These are phyloP conservation scores for Aphanomyces invadans DNA, from an alignment of 352 stramenopile genomes.

Conservation along the genomic window DNA sequence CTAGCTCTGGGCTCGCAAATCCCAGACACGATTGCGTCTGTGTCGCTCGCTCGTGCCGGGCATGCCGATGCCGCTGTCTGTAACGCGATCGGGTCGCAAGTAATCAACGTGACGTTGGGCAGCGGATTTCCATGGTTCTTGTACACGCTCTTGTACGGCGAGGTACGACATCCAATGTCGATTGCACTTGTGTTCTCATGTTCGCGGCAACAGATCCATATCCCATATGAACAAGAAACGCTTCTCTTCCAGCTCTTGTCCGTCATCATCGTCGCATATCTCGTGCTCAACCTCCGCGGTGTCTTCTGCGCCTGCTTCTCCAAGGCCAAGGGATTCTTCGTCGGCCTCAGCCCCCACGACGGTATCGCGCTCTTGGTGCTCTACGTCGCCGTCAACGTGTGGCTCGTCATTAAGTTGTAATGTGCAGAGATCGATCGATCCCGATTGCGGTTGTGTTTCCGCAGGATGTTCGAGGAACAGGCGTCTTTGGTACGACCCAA, in stretches of 20 bases:
- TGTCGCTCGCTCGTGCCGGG: conserved; percentile 68
- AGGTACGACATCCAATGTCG: not conserved
- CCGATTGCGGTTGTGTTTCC: too few species aligned
- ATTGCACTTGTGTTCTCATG: not conserved
- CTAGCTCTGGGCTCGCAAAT: conserved; percentile 72
- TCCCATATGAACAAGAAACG: conserved; percentile 16
- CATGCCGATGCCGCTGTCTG: conserved; percentile 77
- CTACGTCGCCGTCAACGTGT: conserved; percentile 18
- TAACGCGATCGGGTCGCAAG: conserved; percentile 77
- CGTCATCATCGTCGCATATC: conserved; percentile 21
- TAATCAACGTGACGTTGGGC: conserved; percentile 79
- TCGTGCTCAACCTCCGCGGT: conserved; percentile 22
- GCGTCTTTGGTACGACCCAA: too few species aligned
- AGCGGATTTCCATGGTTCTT: conserved; percentile 69
- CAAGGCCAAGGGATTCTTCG: conserved; percentile 24
- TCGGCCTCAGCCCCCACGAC: conserved; percentile 20
- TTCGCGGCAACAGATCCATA: conserved; percentile 6
- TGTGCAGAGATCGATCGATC: not conserved
- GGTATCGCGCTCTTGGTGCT: conserved; percentile 18
- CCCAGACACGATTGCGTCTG: conserved; percentile 71
- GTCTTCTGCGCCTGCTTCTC: conserved; percentile 22
- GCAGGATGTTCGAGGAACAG: too few species aligned
- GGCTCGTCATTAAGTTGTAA: conserved; percentile 11
- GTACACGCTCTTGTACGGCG: conserved; percentile 60
- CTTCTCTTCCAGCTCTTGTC: conserved; percentile 11